Conservation (phyloP, 1,284 basidiomycete genomes). For the Ceratobasidium sp. region DNA sequence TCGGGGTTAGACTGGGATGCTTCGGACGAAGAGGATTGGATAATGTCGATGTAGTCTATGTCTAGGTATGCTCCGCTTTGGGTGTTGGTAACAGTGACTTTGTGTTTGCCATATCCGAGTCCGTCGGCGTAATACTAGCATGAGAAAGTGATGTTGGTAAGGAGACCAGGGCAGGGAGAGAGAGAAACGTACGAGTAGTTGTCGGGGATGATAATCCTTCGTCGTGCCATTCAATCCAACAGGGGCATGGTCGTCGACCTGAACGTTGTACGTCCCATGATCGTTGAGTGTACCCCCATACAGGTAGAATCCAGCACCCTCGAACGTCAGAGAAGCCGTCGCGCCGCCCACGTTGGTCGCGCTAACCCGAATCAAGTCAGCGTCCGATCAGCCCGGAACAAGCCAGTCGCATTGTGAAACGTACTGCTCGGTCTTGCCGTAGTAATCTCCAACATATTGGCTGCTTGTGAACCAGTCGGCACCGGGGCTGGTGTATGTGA, state of each 20-base stretch:
- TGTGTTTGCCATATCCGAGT: conserved; percentile 28
- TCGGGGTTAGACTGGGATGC: conserved; percentile 7
- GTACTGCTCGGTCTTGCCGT: conserved; percentile 13
- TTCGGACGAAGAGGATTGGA: background rate
- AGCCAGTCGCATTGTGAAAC: background rate
- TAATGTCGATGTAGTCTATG: conserved; percentile 30
- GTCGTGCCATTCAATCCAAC: conserved; percentile 8
- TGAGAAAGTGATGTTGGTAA: background rate
- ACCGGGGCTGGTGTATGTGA: conserved; percentile 6
- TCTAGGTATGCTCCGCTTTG: conserved; percentile 14
- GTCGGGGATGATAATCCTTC: background rate
- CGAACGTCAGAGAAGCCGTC: background rate
- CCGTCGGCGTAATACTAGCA: conserved; percentile 33
- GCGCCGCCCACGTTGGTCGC: conserved; percentile 8
- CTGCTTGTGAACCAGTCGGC: background rate
- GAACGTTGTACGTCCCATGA: conserved; percentile 26
- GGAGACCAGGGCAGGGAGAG: background rate
- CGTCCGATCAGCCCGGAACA: background rate
- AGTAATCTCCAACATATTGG: conserved; percentile 10
- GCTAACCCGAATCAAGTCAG: background rate
- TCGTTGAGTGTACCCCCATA: conserved; percentile 17
- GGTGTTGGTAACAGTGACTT: conserved; percentile 25
- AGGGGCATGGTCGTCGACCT: conserved; percentile 2
- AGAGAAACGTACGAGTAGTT: conserved; percentile 8
- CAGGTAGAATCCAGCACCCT: conserved; percentile 13